Evolutionary conservation across 1,139 yeast genomes (phyloP).

Genomic region (Yamadazyma aaseri): DNA sequence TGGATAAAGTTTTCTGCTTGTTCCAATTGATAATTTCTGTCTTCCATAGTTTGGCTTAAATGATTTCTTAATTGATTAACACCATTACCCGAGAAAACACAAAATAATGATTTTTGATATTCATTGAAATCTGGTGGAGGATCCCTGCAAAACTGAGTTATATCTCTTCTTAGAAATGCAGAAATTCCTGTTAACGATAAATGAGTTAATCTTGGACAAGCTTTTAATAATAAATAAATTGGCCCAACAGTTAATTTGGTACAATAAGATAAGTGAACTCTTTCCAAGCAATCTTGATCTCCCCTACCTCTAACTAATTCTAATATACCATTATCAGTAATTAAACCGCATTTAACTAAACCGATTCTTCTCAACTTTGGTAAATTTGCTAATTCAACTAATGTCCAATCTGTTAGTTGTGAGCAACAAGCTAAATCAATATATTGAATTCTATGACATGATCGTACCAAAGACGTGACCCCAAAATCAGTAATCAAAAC

Average conservation of each 20-base stretch:
- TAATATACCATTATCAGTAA: constrained; percentile 82
- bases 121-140: constrained; percentile 93
- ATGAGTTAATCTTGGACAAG: constrained; percentile 87
- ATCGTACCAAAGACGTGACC: constrained; percentile 68
- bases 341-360: constrained; percentile 83
- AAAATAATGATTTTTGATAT: constrained; percentile 80
- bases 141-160: constrained; percentile 86
- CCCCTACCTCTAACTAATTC: constrained; percentile 76
- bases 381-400: constrained; percentile 72
- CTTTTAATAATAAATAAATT: constrained; percentile 67
- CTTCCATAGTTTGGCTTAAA: constrained; percentile 48
- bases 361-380: constrained; percentile 90
- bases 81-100: constrained; percentile 93
- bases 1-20: constrained; percentile 24
- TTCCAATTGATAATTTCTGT: constrained; percentile 39
- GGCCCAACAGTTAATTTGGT: constrained; percentile 73
- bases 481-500: constrained; percentile 87
- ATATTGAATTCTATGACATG: constrained; percentile 84
- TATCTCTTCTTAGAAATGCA: constrained; percentile 81
- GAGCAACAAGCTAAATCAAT: constrained; percentile 94
- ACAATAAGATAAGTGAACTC: constrained; percentile 93
- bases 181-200: constrained; percentile 85
- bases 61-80: constrained; percentile 70
- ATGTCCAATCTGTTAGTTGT: constrained; percentile 82
- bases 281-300: constrained; percentile 72